phyloP scores from a whole-genome alignment of 495 filamentous ascomycete genomes.

The Pseudomonodictys pantanalensis region DNA sequence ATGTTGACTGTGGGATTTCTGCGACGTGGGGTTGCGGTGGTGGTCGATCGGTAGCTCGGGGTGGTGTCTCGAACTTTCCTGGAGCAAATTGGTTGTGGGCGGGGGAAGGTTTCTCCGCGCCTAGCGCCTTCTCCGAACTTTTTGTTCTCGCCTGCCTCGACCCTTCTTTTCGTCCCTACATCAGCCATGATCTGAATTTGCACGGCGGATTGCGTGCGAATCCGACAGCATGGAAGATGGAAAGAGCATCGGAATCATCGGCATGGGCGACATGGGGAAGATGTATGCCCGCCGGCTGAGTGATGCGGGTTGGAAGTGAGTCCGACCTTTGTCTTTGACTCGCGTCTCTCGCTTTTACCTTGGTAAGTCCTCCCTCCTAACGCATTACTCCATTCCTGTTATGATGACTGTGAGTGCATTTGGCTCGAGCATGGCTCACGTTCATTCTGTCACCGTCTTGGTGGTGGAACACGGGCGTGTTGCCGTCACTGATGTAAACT shows the following conservation, averaged over 20 bases:
- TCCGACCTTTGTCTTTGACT: slow-evolving; percentile 19
- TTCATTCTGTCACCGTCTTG: slow-evolving; percentile 52
- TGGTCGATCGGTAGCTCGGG: slow-evolving; percentile 2
- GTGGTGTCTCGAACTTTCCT: not conserved
- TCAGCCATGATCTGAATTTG: slow-evolving; percentile 19
- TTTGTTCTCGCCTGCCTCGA: not conserved
- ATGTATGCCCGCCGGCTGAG: slow-evolving; percentile 93
- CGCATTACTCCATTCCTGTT: slow-evolving; percentile 22
- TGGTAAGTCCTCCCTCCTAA: slow-evolving; percentile 28
- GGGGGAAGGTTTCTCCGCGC: slow-evolving; percentile 6
- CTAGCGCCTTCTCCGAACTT: slow-evolving; percentile 9
- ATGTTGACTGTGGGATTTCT: slow-evolving; percentile 20
- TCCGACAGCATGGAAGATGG: slow-evolving; percentile 22
- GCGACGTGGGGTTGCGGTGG: slow-evolving; percentile 6
- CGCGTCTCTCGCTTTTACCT: not conserved
- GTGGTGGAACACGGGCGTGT: slow-evolving; percentile 40
- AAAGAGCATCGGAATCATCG: slow-evolving; percentile 75
- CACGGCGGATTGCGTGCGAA: not conserved
- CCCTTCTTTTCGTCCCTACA: slow-evolving; percentile 3
- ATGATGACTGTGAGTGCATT: slow-evolving; percentile 99
- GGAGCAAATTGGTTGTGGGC: not conserved
- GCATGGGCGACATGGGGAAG: slow-evolving; percentile 99
- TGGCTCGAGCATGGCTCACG: slow-evolving; percentile 89
- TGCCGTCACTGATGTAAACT: slow-evolving; percentile 86
- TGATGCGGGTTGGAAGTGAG: slow-evolving; percentile 92